Evolutionary conservation across 2,329 filamentous ascomycete genomes (phyloP), one percentile per base, ranked within the genome.

Genomic region (Orbilia quercus): DNA sequence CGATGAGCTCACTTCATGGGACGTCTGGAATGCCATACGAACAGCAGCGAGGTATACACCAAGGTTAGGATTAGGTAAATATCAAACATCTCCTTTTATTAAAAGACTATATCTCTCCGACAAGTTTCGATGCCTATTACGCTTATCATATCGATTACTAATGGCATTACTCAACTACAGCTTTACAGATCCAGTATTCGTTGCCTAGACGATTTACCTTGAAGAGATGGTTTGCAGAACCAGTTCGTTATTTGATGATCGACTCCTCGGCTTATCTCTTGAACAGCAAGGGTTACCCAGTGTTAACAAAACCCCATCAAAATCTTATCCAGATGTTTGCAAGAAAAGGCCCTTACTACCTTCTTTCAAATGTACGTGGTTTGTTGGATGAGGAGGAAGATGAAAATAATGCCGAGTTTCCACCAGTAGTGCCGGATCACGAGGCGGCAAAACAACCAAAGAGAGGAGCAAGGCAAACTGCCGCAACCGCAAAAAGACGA

Each of bases 11-110:
- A 89, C 89, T 59, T 85, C 89, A 1, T 99, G 96, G 96, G 93
- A 98, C 81, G 89, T 90, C 0, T 99, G 95, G 95, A 90, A 99
- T 80, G 85, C 89, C 20, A 90, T 99, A 78, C 87, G 95, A 59
- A 89, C 89, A 59, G 84, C 92, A 97, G 92, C 85, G 90, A 89
- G 60, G 82, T 98, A 99, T 81, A 90, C 89, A 80, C 82, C 85
- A 65, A 87, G 92, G 80, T 84, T 99, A 38, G 90, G 88, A 78
- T 87, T 97, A 81, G 91, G 94, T 96, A 89, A 83, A 44, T 72
- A 67, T 60, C 65, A 75, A 25, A 22, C 16, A 14, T 18, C 16
- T 12, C 16, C 7, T 11, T 3, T 12, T 14, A 16, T 40, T 40
- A 12, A 40, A 9, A 31, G 4, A 5, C 28, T 40, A 14, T 12